Base-by-base conservation (phyloP, 768 basidiomycete species). In the Pleurotus eryngii region DNA sequence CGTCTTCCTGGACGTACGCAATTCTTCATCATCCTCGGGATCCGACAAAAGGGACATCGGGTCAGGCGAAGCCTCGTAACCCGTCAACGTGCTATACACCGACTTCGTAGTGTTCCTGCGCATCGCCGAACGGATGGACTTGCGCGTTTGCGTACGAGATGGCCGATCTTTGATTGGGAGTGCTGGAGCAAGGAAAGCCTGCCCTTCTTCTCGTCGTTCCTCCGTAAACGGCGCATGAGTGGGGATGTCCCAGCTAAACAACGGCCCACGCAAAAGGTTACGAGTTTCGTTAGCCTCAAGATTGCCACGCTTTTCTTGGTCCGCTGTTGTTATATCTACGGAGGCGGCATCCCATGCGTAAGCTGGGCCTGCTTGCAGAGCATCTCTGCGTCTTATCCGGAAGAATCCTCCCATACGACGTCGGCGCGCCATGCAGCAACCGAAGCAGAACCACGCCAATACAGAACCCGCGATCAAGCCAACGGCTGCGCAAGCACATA, bases 401-500 rank as follows among this genome's bases (percentile, higher is more conserved):
- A 37, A 54, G 18, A 40, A 42, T 20, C 38, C 37, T 4, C 51
- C 51, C 17, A 39, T 54, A 11, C 51, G 20, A 56, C 59, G 3
- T 30, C 55, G 4, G 14, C 43, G 51, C 63, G 59, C 49, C 11
- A 65, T 73, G 38, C 68, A 59, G 42, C 71, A 74, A 18, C 73
- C 71, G 45, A 74, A 76, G 1, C 69, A 49, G 15, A 74, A 57
- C 77, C 76, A 79, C 1, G 69, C 63, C 9, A 64, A 58, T 5
- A 72, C 42, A 5, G 65, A 67, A 5, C 72, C 67, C 27, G 73
- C 50, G 45, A 75, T 47, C 4, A 74, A 49, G 2, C 71, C 72
- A 6, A 73, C 55, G 27, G 68, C 57, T 4, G 64, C 72, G 42
- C 72, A 66, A 6, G 70, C 61, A 3, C 76, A 73, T 1, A 71